A percentile compares a stretch with the other conserved stretches of the same genome.
These are phyloP conservation scores for Globisporangium acanthophoron DNA, from an alignment of 352 stramenopile genomes.

Conservation along the genomic window DNA sequence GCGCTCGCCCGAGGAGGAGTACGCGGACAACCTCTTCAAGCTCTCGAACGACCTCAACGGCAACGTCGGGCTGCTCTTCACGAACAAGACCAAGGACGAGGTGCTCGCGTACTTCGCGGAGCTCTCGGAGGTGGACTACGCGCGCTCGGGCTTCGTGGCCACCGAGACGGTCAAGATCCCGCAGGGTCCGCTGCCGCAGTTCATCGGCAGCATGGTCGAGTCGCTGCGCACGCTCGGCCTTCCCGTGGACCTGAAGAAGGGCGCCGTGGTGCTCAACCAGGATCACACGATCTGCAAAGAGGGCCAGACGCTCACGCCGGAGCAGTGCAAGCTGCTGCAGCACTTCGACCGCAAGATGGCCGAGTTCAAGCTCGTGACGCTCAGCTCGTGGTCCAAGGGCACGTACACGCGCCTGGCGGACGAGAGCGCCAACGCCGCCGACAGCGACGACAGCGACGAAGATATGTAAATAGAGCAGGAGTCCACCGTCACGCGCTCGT, in stretches of 20 bases:
- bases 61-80: conserved; percentile 95
- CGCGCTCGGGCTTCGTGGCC: conserved; percentile 90
- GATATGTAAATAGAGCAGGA: conserved; percentile 21
- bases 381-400: conserved; percentile 75
- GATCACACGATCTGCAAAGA: conserved; percentile 94
- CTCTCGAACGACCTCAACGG: conserved; percentile 90
- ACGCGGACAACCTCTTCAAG: conserved; percentile 92
- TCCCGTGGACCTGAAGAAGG: conserved; percentile 96
- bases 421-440: conserved; percentile 30
- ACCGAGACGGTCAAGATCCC: conserved; percentile 87
- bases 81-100: conserved; percentile 85
- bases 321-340: conserved; percentile 95
- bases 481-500: not conserved
- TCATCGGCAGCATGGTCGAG: conserved; percentile 96
- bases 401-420: conserved; percentile 67
- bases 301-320: conserved; percentile 91
- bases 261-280: conserved; percentile 88
- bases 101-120: conserved; percentile 91
- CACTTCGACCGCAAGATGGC: conserved; percentile 88
- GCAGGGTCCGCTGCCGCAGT: conserved; percentile 87
- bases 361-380: conserved; percentile 76
- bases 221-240: conserved; percentile 94
- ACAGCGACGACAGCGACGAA: conserved; percentile 27
- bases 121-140: conserved; percentile 91
- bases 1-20: conserved; percentile 93